Percentiles rank a stretch among this genome's conserved stretches.
Conservation (phyloP, 2,329 filamentous ascomycete species). For the Monilinia aucupariae region DNA sequence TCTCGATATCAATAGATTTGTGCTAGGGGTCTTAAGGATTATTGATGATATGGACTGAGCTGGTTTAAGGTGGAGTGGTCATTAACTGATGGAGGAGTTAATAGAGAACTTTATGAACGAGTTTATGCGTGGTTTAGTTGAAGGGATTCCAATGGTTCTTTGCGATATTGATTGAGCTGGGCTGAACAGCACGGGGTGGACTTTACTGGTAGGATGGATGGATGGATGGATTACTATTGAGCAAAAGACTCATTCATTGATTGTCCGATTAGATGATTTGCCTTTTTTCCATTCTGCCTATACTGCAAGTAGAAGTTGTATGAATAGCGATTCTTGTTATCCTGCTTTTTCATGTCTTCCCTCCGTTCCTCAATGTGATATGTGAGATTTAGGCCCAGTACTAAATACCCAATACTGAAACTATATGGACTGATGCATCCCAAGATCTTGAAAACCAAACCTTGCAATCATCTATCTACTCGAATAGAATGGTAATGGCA, state of each 20-base stretch:
- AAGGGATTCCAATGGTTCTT: not conserved
- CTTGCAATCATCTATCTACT: not conserved
- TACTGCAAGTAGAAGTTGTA: conserved; percentile 1
- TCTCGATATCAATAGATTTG: not conserved
- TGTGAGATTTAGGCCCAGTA: too few relatives aligned
- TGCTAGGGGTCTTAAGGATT: not conserved
- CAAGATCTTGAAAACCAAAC: not conserved
- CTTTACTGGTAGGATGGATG: not conserved
- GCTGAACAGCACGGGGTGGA: not conserved
- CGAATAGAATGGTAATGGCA: not conserved
- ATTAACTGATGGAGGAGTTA: not conserved
- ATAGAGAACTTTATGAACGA: too few relatives aligned
- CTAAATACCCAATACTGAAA: too few relatives aligned
- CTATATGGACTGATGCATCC: too few relatives aligned
- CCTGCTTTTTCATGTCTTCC: not conserved
- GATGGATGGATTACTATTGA: not conserved
- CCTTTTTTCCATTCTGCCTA: not conserved
- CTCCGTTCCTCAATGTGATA: not conserved
- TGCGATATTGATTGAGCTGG: not conserved
- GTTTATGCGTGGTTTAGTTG: not conserved
- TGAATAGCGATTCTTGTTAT: not conserved
- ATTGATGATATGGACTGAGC: not conserved
- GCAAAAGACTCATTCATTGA: not conserved
- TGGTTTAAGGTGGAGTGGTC: not conserved
- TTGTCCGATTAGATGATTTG: not conserved